Evolutionary conservation across 768 basidiomycete genomes (phyloP), one percentile per base, ranked within the genome.

Genomic region (Tricholoma hemisulphureum): DNA sequence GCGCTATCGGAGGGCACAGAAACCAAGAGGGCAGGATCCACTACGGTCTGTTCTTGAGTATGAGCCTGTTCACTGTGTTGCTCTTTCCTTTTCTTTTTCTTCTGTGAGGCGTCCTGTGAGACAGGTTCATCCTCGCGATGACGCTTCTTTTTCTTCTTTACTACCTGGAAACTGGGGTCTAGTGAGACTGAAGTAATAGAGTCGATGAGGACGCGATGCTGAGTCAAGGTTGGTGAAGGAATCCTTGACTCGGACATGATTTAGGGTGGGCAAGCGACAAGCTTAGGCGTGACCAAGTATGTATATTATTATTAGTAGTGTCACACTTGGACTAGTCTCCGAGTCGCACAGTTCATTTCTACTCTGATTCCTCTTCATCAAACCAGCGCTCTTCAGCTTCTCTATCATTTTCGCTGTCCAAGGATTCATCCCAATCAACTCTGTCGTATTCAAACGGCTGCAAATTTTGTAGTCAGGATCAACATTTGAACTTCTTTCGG

Each of bases 361-460:
- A 18, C 16, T 46, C 48, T 39, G 43, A 54, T 31, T 86, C 84
- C 50, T 87, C 86, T 21, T 86, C 82, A 48, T 89, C 84, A 70
- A 91, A 91, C 85, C 90, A 91, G 20, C 78, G 75, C 28, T 89
- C 88, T 69, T 90, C 83, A 10, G 75, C 77, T 28, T 86, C 85
- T 61, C 81, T 71, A 57, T 87, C 87, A 58, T 80, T 74, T 18
- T 83, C 82, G 20, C 60, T 70, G 63, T 88, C 88, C 71, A 87
- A 80, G 37, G 74, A 75, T 55, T 92, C 90, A 64, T 84, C 83
- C 89, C 90, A 92, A 66, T 92, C 90, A 8, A 88, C 80, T 51
- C 68, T 67, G 58, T 88, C 87, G 57, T 92, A 92, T 62, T 90
- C 82, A 29, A 86, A 80, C 4, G 79, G 76, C 89, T 92, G 66